Evolutionary conservation across 257 asterid species (phyloP).

Genomic region (Solanum phureja): DNA sequence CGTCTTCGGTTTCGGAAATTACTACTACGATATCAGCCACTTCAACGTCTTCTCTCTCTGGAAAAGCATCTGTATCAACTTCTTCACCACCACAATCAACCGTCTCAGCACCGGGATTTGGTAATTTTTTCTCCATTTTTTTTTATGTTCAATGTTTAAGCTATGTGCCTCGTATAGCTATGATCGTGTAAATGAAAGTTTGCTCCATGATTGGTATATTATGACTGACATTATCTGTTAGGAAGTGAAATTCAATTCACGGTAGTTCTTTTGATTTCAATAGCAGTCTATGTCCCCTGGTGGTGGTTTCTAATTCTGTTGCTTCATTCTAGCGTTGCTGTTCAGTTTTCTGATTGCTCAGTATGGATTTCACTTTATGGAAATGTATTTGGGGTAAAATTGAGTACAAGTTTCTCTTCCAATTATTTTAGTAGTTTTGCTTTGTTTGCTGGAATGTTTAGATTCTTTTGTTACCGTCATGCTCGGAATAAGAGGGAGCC

Average conservation of each 20-base stretch:
- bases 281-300: not conserved
- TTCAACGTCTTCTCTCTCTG: not conserved
- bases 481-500: not conserved
- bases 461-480: not conserved
- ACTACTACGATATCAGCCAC: not conserved
- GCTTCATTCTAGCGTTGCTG: not conserved
- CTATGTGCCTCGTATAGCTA: not conserved
- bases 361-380: not conserved
- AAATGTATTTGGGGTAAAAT: not conserved
- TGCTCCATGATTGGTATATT: not conserved
- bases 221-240: not conserved
- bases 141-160: not conserved
- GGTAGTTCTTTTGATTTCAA: not conserved
- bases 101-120: not conserved
- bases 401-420: not conserved
- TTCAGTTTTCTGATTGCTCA: not conserved
- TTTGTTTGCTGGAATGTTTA: not conserved
- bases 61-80: not conserved
- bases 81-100: not conserved
- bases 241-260: not conserved
- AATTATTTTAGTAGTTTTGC: not conserved
- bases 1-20: not conserved
- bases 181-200: not conserved
- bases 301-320: not conserved
- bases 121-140: not conserved